Percentiles rank a stretch among this genome's conserved stretches.
phyloP scores from a whole-genome alignment of 2,329 filamentous ascomycete genomes.

The Phialocephala sp. region DNA sequence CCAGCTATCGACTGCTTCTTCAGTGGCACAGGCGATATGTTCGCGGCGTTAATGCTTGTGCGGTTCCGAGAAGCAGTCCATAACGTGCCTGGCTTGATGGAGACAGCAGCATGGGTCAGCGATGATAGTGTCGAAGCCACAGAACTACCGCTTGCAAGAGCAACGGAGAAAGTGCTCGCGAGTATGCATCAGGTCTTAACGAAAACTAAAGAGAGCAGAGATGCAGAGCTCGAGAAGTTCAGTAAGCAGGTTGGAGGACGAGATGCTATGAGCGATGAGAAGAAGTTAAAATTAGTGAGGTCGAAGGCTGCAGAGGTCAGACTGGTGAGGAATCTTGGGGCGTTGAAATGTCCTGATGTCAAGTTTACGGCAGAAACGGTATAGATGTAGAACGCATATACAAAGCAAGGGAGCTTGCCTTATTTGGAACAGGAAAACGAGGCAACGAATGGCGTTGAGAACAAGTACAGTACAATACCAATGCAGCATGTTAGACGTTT shows the following conservation, averaged over 20 bases:
- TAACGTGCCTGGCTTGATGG: slow-evolving; percentile 52
- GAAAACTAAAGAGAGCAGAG: slow-evolving; percentile 69
- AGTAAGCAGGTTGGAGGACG: slow-evolving; percentile 50
- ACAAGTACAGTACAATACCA: slow-evolving; percentile 5
- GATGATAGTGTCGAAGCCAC: slow-evolving; percentile 70
- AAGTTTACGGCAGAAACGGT: slow-evolving; percentile 65
- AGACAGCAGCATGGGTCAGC: slow-evolving; percentile 73
- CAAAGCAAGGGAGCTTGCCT: background rate
- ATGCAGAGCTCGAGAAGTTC: slow-evolving; percentile 63
- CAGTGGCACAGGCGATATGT: slow-evolving; percentile 97
- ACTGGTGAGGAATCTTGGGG: slow-evolving; percentile 75
- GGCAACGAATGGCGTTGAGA: slow-evolving; percentile 1
- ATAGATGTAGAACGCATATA: slow-evolving; percentile 22
- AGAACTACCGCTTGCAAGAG: slow-evolving; percentile 81
- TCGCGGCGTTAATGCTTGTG: slow-evolving; percentile 87
- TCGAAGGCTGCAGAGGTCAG: slow-evolving; percentile 90
- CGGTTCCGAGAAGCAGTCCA: slow-evolving; percentile 83
- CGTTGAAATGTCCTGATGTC: slow-evolving; percentile 69
- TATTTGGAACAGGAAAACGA: background rate
- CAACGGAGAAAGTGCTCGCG: slow-evolving; percentile 84
- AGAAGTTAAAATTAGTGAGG: slow-evolving; percentile 43
- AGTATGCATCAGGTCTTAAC: slow-evolving; percentile 89
- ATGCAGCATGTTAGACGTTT: background rate
- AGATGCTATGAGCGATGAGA: slow-evolving; percentile 48
- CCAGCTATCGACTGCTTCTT: slow-evolving; percentile 93